Base-by-base conservation (phyloP, 371 early-diverging fungal species). In the Choanephora cucurbitarum region DNA sequence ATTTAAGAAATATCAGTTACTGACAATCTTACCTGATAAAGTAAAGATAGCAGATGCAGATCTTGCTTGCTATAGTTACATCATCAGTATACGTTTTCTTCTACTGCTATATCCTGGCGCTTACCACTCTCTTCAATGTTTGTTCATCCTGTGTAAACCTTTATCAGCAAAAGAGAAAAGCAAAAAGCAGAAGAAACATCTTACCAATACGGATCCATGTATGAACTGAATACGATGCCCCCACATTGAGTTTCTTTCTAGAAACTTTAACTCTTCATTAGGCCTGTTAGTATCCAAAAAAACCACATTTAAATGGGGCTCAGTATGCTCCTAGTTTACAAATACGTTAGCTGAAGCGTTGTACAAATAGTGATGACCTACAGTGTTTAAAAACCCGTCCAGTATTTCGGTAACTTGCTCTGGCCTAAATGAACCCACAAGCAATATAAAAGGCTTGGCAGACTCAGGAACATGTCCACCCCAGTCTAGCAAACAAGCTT, bases 381-480 rank as follows among this genome's bases (percentile, higher is more conserved):
- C 87, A 53, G 77, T 78, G 52, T 81, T 73, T 17, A 89, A 74
- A 43, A 89, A 81, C 2, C 79, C 82, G 32, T 78, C 76, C 43
- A 91, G 31, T 41, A 87, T 77, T 23, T 88, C 87, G 3, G 66
- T 70, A 6, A 88, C 77, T 33, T 79, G 77, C 9, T 75, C 69
- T 0, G 69, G 69, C 33, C 64, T 67, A 43, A 85, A 81, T n/a
- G 85, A 75, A 7, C 88, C 85, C 6, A 86, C 75, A 8, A 89
- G 74, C 52, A 91, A 74, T 45, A 88, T 83, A 62, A 84, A 79
- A 1, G 82, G 81, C 28, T 66, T 67, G 7, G 69, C 63, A 18
- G 81, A 77, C 23, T 78, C 71, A 6, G 66, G 60, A 13, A 79
- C 75, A 45, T 69, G 66, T 0, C 75, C 79, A 31, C 80, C 80